phyloP scores from a whole-genome alignment of 2,329 filamentous ascomycete species.

The Exophiala calicioides region DNA sequence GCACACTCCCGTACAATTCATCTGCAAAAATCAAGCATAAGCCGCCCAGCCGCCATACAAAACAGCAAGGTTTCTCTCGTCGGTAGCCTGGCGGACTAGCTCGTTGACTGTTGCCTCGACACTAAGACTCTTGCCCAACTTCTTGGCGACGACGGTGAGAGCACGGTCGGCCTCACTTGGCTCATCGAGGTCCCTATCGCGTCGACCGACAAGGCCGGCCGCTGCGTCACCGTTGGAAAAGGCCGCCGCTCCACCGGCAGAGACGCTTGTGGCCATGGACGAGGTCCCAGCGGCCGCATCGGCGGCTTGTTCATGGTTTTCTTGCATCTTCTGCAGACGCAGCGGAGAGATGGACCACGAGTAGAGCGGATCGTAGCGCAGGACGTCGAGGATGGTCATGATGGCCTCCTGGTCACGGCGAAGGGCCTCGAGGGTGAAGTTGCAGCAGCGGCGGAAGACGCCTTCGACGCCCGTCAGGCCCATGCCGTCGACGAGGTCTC shows the following conservation, averaged over 20 bases:
- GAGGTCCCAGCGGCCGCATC: slow-evolving; percentile 36
- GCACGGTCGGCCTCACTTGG: slow-evolving; percentile 85
- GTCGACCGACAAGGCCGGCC: slow-evolving; percentile 31
- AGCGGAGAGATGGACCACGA: slow-evolving; percentile 85
- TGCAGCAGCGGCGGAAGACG: slow-evolving; percentile 95
- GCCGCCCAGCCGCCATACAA: slow-evolving; percentile 72
- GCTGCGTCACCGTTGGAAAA: background rate
- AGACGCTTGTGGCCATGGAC: slow-evolving; percentile 33
- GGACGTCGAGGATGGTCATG: slow-evolving; percentile 96
- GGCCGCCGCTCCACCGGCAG: slow-evolving; percentile 26
- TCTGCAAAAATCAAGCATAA: slow-evolving; percentile 40
- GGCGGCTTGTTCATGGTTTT: slow-evolving; percentile 48
- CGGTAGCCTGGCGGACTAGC: slow-evolving; percentile 90
- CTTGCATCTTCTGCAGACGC: slow-evolving; percentile 66
- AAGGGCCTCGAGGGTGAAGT: slow-evolving; percentile 92
- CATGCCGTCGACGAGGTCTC: slow-evolving; percentile 96
- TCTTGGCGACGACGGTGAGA: slow-evolving; percentile 91
- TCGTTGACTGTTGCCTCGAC: slow-evolving; percentile 96
- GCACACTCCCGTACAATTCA: background rate
- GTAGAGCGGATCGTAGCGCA: slow-evolving; percentile 97
- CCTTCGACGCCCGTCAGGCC: slow-evolving; percentile 93
- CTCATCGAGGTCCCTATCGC: slow-evolving; percentile 53
- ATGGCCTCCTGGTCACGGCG: slow-evolving; percentile 96
- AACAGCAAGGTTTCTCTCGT: slow-evolving; percentile 87
- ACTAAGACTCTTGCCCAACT: slow-evolving; percentile 89